A percentile compares a stretch with the other conserved stretches of the same genome.
phyloP scores from a whole-genome alignment of 805 yeast species.

The Wilhelminamyces savonicus region DNA sequence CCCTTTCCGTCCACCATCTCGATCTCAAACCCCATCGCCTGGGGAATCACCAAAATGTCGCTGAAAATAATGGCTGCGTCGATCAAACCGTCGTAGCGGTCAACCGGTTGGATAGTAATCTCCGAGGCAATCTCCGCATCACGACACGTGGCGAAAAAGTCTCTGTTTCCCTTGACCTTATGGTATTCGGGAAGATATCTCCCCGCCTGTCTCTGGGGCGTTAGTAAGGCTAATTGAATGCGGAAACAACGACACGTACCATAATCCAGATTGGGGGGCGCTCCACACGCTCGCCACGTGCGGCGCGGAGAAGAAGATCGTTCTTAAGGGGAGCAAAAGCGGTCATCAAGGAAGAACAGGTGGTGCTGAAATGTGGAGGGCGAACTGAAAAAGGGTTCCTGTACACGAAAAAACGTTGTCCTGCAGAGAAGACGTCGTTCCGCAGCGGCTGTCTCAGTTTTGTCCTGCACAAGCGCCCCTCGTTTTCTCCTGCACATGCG shows the following conservation, averaged over 20 bases:
- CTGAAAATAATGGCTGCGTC: conserved; percentile 97
- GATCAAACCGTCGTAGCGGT: conserved; percentile 78
- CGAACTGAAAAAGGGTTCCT: too few relatives aligned
- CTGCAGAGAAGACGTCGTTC: too few relatives aligned
- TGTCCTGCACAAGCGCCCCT: too few relatives aligned
- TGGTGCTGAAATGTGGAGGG: too few relatives aligned
- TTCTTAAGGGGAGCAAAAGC: conserved; percentile 76
- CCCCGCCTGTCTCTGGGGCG: conserved; percentile 82
- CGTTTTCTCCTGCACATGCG: too few relatives aligned
- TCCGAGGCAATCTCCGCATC: conserved; percentile 91
- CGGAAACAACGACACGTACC: conserved; percentile 35
- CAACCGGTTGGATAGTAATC: conserved; percentile 93
- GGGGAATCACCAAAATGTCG: conserved; percentile 94
- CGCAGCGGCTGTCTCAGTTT: too few relatives aligned
- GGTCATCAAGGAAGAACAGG: conserved; percentile 19
- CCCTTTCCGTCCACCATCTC: conserved; percentile 93
- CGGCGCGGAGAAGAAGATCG: conserved; percentile 88
- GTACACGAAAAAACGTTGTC: too few relatives aligned
- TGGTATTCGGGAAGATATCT: conserved; percentile 90
- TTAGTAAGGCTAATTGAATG: conserved; percentile 3
- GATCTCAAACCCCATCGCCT: conserved; percentile 95
- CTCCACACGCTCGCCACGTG: conserved; percentile 83
- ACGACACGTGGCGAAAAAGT: conserved; percentile 92
- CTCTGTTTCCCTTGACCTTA: conserved; percentile 74
- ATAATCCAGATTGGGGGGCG: conserved; percentile 98